Evolutionary conservation across 2,329 filamentous ascomycete genomes (phyloP), one percentile per base, ranked within the genome.

Genomic region (Scolecobasidium constrictum): DNA sequence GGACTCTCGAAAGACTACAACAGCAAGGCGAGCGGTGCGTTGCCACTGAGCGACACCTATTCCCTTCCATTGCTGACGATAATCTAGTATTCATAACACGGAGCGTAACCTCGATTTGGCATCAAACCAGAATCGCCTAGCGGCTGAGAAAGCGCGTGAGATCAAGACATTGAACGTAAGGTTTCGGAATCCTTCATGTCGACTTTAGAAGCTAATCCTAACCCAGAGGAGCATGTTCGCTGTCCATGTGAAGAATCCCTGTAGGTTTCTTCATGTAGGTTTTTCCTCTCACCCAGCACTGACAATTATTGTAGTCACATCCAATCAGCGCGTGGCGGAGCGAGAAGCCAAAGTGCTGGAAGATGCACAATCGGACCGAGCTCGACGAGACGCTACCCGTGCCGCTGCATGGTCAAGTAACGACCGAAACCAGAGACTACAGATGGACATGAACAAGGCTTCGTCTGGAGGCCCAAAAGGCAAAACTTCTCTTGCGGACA

Each of bases 41-140:
- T n/a, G n/a, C n/a, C n/a, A n/a, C n/a, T n/a, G n/a, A n/a, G n/a
- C n/a, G n/a, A n/a, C n/a, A n/a, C n/a, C n/a, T n/a, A n/a, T n/a
- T n/a, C n/a, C n/a, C n/a, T n/a, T n/a, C n/a, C n/a, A n/a, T n/a
- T n/a, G n/a, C n/a, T n/a, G n/a, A n/a, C n/a, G n/a, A n/a, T n/a
- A n/a, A n/a, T n/a, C n/a, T n/a, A n/a, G n/a, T 13, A 73, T 94
- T 43, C 77, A 88, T 57, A 86, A 88, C 55, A 85, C 83, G 1
- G 85, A 94, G 60, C 77, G 77, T 61, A 86, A 90, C 53, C 71
- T 95, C 45, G 86, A 94, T 53, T 69, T 85, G 49, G 83, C 86
- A 3, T 66, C 75, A n/a, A 81, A 80, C 47, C 81, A 88, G 59
- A 86, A 85, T 54, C 77, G 80, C 47, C 69, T 86, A 48, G 86